phyloP scores from a whole-genome alignment of 306 rosid species.

The Dryas octopetala region DNA sequence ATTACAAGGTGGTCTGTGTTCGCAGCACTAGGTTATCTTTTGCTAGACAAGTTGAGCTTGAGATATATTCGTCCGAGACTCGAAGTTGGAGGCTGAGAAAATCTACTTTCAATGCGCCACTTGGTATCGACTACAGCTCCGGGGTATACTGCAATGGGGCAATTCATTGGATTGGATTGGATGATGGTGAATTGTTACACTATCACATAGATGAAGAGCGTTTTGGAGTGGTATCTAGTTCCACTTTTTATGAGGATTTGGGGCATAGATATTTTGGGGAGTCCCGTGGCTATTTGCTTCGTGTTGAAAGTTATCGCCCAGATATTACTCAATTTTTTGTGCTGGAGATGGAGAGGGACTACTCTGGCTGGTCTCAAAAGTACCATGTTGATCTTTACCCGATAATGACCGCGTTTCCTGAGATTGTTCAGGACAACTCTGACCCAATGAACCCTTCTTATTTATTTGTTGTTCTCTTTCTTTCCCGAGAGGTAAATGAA shows the following conservation, averaged over 20 bases:
- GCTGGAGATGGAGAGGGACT: slow-evolving; percentile 24
- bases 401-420: too few relatives aligned
- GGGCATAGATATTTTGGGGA: slow-evolving; percentile 7
- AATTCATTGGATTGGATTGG: not conserved
- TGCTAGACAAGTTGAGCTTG: too few relatives aligned
- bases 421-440: too few relatives aligned
- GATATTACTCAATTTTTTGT: slow-evolving; percentile 2
- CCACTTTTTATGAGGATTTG: too few relatives aligned
- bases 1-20: not conserved
- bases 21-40: too few relatives aligned
- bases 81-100: too few relatives aligned
- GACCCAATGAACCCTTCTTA: not conserved
- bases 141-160: slow-evolving; percentile 30
- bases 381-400: slow-evolving; percentile 23
- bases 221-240: not conserved
- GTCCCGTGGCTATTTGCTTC: slow-evolving; percentile 19
- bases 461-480: slow-evolving; percentile 5
- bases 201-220: slow-evolving; percentile 7
- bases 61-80: too few relatives aligned
- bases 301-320: not conserved
- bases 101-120: too few relatives aligned
- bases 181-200: not conserved
- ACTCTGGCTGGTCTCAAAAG: slow-evolving; percentile 29
- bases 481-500: not conserved
- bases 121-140: too few relatives aligned